phyloP scores from a whole-genome alignment of 2,329 filamentous ascomycete genomes.

The Domatiomyces globalis region DNA sequence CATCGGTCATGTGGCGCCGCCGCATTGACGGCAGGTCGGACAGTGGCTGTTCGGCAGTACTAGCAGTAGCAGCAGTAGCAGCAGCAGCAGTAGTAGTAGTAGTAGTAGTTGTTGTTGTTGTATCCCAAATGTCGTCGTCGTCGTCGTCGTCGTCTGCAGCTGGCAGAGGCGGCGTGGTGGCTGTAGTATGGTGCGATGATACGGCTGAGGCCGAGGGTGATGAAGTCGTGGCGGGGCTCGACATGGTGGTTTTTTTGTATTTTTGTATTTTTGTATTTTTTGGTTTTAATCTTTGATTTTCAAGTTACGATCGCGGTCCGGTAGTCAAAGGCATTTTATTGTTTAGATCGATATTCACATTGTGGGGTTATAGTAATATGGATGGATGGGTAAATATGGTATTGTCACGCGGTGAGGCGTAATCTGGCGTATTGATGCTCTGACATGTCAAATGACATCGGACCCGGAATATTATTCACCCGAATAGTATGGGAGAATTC shows the following conservation, averaged over 20 bases:
- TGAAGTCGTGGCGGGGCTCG: neutral
- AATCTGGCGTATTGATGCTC: too few species aligned
- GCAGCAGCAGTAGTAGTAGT: neutral
- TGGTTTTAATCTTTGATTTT: neutral
- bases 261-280: neutral
- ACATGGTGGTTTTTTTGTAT: neutral
- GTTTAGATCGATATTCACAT: too few species aligned
- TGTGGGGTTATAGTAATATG: too few species aligned
- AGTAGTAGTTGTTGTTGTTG: neutral
- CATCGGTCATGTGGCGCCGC: conserved; percentile 64
- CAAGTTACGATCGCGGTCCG: too few species aligned
- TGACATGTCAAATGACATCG: too few species aligned
- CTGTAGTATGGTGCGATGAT: neutral
- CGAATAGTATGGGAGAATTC: too few species aligned
- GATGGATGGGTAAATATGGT: too few species aligned
- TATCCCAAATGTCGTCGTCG: conserved; percentile 13
- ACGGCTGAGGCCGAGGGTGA: neutral
- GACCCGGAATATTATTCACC: too few species aligned
- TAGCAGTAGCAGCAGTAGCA: neutral
- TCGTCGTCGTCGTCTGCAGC: conserved; percentile 6
- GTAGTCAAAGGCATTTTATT: too few species aligned
- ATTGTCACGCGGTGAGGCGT: too few species aligned
- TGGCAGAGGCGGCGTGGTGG: neutral
- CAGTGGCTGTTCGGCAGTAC: conserved; percentile 19
- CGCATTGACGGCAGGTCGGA: conserved; percentile 65